These are phyloP conservation scores for Lactarius hengduanensis DNA, from an alignment of 768 basidiomycete species.

Conservation along the genomic window DNA sequence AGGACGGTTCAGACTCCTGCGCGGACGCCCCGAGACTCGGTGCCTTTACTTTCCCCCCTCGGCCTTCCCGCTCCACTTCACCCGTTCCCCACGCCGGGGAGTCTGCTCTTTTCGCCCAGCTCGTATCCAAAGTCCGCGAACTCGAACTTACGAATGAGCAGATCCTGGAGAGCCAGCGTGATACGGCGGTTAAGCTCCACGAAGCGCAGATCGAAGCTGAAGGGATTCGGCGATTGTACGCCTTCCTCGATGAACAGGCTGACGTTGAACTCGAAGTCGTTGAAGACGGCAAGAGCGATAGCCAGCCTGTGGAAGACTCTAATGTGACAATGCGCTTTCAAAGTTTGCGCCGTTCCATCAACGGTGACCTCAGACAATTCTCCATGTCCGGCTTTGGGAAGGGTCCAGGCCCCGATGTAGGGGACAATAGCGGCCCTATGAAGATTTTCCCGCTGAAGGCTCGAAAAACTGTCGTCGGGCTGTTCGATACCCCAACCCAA, in stretches of 20 bases:
- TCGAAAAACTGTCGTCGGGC: conserved; percentile 58
- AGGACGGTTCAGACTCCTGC: not conserved
- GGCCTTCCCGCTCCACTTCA: conserved; percentile 5
- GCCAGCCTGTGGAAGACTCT: conserved; percentile 36
- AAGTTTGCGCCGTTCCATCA: conserved; percentile 47
- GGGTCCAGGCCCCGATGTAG: conserved; percentile 32
- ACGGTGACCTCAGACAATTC: conserved; percentile 35
- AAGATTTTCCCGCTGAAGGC: conserved; percentile 31
- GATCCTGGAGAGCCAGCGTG: conserved; percentile 62
- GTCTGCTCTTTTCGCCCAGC: conserved; percentile 60
- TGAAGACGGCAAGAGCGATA: conserved; percentile 35
- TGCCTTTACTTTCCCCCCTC: conserved; percentile 33
- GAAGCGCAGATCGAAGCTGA: conserved; percentile 71
- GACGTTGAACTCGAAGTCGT: conserved; percentile 50
- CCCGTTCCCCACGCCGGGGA: conserved; percentile 30
- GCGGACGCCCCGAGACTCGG: not conserved
- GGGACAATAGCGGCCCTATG: conserved; percentile 29
- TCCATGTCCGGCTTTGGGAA: conserved; percentile 24
- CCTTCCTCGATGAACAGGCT: conserved; percentile 57
- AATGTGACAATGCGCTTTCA: conserved; percentile 47
- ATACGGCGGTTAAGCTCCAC: conserved; percentile 60
- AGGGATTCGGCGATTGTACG: conserved; percentile 67
- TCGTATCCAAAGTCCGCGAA: conserved; percentile 72
- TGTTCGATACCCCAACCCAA: conserved; percentile 47
- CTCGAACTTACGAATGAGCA: conserved; percentile 69